Conservation (phyloP, 306 rosid species). For the Ziziphus jujuba region DNA sequence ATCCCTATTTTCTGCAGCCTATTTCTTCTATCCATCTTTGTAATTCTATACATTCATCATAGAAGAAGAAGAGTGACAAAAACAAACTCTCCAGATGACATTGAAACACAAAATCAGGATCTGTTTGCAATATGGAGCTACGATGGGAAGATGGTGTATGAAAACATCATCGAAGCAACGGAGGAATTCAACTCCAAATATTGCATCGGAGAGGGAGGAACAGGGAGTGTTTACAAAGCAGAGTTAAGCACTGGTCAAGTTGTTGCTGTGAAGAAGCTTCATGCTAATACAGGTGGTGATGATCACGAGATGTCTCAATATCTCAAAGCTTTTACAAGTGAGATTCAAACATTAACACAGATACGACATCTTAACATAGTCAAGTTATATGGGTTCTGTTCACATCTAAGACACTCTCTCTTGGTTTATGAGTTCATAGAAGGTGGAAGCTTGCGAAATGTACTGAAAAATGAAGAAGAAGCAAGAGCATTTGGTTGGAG, state of each 20-base stretch:
- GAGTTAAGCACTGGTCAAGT: neutral
- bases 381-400: slow-evolving; percentile 22
- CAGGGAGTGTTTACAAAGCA: slow-evolving; percentile 17
- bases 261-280: slow-evolving; percentile 21
- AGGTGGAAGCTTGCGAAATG: slow-evolving; percentile 8
- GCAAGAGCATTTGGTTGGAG: slow-evolving; percentile 20
- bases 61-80: neutral
- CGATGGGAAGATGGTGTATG: slow-evolving; percentile 3
- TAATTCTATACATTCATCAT: neutral
- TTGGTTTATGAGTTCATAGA: slow-evolving; percentile 19
- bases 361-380: slow-evolving; percentile 21
- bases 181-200: neutral
- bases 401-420: neutral
- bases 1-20: neutral
- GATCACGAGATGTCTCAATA: too few relatives aligned
- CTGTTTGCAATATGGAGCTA: neutral
- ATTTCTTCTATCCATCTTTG: neutral
- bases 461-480: slow-evolving; percentile 7
- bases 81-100: neutral
- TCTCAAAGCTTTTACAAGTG: slow-evolving; percentile 12
- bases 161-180: slow-evolving; percentile 6
- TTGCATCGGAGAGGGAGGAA: slow-evolving; percentile 19
- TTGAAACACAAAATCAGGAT: neutral
- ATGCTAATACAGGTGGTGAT: neutral
- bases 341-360: slow-evolving; percentile 12